Evolutionary conservation across 306 rosid genomes (phyloP), one percentile per base, ranked within the genome.

Genomic region (Sophora flavescens): DNA sequence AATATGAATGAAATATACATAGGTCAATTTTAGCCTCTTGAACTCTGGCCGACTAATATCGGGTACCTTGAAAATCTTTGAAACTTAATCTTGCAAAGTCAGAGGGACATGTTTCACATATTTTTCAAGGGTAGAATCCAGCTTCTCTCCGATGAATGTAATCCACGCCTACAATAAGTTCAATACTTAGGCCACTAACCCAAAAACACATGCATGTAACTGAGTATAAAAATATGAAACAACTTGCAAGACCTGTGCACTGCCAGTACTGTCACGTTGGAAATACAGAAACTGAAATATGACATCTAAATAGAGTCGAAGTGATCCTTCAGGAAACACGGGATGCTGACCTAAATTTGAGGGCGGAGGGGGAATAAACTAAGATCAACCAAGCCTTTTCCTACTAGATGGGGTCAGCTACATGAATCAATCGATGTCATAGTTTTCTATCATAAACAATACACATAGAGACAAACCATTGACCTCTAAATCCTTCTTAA

Each of bases 111-210:
- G 79, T 54, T 79, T 83, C 63, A 51, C 78, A 79, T 81, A 72
- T 75, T 86, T 89, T 63, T 85, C 65, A 56, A 88, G 86, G 8
- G 93, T 89, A 26, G 93, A 83, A 82, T 93, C 97, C 87, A 91
- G 83, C 85, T 85, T 85, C 71, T 85, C 88, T 81, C 88, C 88
- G 5, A 85, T 69, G 50, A 63, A 82, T 4, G 88, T 47, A 74
- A 85, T 85, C 88, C 86, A 85, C 62, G 88, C 88, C 88, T 85
- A 81, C 26, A 78, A 78, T 14, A 36, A 81, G 62, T 74, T 72
- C 59, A 68, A 81, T 45, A 73, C 6, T 76, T 56, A 69, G 14
- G 70, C 41, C 41, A 65, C 66, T 42, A 13, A 39, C 18, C 68
- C 78, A 74, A 22, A 41, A 32, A 17, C 14, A 28, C 63, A 67